Conservation (phyloP, 2,329 filamentous ascomycete genomes). For the Geoglossum cookeanum region DNA sequence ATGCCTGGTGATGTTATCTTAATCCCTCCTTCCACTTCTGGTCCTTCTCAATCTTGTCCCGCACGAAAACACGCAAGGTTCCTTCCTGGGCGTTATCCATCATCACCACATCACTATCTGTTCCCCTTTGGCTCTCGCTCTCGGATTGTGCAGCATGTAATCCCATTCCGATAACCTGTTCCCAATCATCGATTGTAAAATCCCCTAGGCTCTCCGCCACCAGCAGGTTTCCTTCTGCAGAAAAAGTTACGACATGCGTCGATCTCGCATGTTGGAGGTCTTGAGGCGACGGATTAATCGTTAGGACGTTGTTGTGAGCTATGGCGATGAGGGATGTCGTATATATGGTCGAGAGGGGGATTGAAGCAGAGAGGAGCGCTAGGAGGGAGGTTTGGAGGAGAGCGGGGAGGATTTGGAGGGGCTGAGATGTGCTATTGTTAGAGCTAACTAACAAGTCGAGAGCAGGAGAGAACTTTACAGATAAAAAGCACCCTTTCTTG, state of each 20-base stretch:
- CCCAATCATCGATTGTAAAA: conserved; percentile 62
- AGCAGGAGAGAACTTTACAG: conserved; percentile 6
- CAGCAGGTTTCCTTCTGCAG: conserved; percentile 51
- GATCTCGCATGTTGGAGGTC: conserved; percentile 33
- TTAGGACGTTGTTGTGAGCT: not conserved
- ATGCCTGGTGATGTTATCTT: not conserved
- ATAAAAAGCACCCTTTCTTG: conserved; percentile 19
- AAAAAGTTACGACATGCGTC: conserved; percentile 68
- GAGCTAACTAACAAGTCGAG: conserved; percentile 5
- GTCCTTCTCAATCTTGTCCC: conserved; percentile 29
- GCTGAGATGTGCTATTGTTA: conserved; percentile 27
- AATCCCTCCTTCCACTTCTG: conserved; percentile 12
- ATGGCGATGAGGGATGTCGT: conserved; percentile 47
- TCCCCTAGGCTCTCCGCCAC: conserved; percentile 64
- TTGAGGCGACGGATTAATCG: not conserved
- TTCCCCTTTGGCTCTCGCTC: conserved; percentile 33
- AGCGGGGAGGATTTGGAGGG: conserved; percentile 60
- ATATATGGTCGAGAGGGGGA: conserved; percentile 59
- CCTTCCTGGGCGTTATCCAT: conserved; percentile 28
- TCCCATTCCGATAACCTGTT: conserved; percentile 42
- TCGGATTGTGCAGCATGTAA: conserved; percentile 29
- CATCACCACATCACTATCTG: conserved; percentile 18
- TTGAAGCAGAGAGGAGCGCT: conserved; percentile 60
- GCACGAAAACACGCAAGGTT: conserved; percentile 39
- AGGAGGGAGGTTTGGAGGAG: conserved; percentile 64